phyloP scores from a whole-genome alignment of 257 asterid genomes.

The Solanum gracilifrons region DNA sequence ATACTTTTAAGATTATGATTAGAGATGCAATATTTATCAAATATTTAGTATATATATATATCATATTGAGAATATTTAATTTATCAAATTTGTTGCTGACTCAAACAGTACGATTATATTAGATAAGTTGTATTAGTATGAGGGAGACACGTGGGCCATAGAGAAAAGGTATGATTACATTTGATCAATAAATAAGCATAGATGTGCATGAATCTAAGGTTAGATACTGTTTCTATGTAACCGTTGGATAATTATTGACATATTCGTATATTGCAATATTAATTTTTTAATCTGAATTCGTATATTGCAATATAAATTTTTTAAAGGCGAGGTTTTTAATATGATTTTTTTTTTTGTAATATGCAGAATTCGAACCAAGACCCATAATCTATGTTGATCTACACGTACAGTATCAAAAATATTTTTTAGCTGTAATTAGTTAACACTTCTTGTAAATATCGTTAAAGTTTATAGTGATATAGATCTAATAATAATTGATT shows the following conservation, averaged over 20 bases:
- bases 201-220: constrained; percentile 11
- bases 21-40: no score
- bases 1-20: no score
- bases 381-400: neutral
- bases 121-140: neutral
- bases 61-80: neutral
- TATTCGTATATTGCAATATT: neutral
- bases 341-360: neutral
- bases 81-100: accelerated
- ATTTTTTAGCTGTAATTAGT: no score
- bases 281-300: neutral
- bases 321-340: accelerated
- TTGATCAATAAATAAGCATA: neutral
- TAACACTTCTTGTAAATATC: accelerated
- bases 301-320: neutral
- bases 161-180: constrained; percentile 2
- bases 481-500: no score
- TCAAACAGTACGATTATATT: neutral
- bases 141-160: constrained; percentile 21
- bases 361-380: neutral
- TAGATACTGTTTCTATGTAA: constrained; percentile 7
- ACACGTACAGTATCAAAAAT: no score
- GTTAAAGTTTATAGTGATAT: no score
- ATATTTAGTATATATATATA: no score
- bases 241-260: neutral